A percentile compares a stretch with the other conserved stretches of the same genome.
These are phyloP conservation scores for Candida succiphila DNA, from an alignment of 805 yeast species.

Conservation along the genomic window DNA sequence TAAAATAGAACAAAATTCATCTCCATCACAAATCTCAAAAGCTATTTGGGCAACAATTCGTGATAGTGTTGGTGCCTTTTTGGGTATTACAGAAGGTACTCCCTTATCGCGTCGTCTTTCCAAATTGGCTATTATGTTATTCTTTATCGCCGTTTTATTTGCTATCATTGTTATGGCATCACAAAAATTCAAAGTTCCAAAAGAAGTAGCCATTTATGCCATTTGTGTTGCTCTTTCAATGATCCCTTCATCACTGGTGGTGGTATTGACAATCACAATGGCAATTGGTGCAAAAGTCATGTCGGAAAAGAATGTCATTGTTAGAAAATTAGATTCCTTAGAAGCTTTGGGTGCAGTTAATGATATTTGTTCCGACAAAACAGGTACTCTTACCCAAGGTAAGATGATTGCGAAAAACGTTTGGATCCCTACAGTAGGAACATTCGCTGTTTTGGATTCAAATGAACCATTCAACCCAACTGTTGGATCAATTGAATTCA, in stretches of 20 bases:
- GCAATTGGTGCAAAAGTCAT: constrained; percentile 72
- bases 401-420: constrained; percentile 64
- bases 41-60: constrained; percentile 39
- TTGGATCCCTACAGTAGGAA: constrained; percentile 60
- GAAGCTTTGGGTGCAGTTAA: constrained; percentile 75
- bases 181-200: constrained; percentile 63
- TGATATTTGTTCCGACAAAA: constrained; percentile 75
- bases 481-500: constrained; percentile 34
- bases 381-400: constrained; percentile 77
- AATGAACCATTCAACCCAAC: constrained; percentile 58
- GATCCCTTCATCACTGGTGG: constrained; percentile 76
- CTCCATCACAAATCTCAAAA: constrained; percentile 29
- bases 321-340: constrained; percentile 65
- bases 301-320: constrained; percentile 62
- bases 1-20: constrained; percentile 31
- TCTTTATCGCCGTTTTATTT: constrained; percentile 70
- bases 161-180: constrained; percentile 85
- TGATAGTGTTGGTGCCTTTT: constrained; percentile 53
- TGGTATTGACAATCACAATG: constrained; percentile 79
- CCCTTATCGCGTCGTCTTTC: constrained; percentile 73
- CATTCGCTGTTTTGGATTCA: constrained; percentile 42
- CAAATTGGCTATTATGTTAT: constrained; percentile 63
- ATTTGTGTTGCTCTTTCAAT: constrained; percentile 75
- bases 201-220: constrained; percentile 80
- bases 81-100: constrained; percentile 73